Evolutionary conservation across 768 basidiomycete genomes (phyloP), one percentile per base, ranked within the genome.

Genomic region (Lactarius vividus): DNA sequence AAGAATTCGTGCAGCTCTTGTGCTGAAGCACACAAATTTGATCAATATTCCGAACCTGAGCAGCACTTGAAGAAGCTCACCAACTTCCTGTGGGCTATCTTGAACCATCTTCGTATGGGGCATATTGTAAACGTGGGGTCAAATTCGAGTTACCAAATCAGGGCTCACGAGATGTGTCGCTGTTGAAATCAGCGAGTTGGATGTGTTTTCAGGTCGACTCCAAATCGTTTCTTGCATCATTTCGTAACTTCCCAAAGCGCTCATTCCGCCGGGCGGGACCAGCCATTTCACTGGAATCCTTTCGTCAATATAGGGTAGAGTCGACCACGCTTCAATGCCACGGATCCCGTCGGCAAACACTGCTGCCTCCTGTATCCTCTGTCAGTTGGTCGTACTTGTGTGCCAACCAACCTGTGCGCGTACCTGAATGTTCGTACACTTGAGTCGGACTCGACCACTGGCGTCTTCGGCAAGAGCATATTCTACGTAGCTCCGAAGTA

Each of bases 401-500:
- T 40, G 53, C 26, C 28, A 9, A 44, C 31, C 28, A 6, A 54
- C 42, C 5, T 33, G n/a, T 3, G 31, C 23, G 31, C 49, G 16
- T 59, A 77, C 78, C 61, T 85, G 86, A 6, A 89, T 67, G 2
- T 81, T 80, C 1, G 85, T 76, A 82, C 83, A 91, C 74, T 91
- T 92, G 46, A 94, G 82, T 52, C 73, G 79, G 11, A 85, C 80
- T 1, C 78, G 75, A 0, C 81, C 80, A 18, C 74, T 60, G 66
- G 76, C 44, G 69, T 75, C 72, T 11, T 72, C 71, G 67, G 80
- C 78, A 6, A 88, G 76, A 3, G 81, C 90, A 65, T 84, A 80
- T 33, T 88, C 81, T 62, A 90, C 76, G 71, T 92, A 93, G 23
- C 79, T 62, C 44, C 79, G 75, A 31, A 94, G 78, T 4, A 84